A percentile compares a stretch with the other conserved stretches of the same genome.
phyloP scores from a whole-genome alignment of 2,329 filamentous ascomycete species.

The Botryosphaeria agaves region DNA sequence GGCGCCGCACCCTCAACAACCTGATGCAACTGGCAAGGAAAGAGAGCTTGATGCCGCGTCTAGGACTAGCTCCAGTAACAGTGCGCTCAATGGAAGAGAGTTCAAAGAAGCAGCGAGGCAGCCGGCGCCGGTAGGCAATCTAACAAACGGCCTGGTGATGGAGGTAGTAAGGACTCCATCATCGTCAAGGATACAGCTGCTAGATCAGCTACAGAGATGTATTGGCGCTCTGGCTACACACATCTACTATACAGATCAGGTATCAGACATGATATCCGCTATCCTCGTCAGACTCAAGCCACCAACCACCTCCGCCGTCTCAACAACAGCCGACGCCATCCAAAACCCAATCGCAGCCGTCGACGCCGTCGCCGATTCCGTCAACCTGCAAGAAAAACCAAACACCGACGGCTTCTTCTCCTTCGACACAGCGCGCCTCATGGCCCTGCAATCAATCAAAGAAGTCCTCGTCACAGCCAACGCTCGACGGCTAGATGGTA shows the following conservation, averaged over 20 bases:
- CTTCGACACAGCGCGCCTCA: constrained; percentile 41
- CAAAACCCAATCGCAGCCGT: constrained; percentile 32
- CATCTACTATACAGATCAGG: constrained; percentile 92
- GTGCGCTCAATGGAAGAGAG: constrained; percentile 2
- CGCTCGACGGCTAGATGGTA: constrained; percentile 31
- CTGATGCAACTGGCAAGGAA: constrained; percentile 9
- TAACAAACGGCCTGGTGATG: constrained; percentile 13
- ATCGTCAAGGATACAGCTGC: constrained; percentile 39
- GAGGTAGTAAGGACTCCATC: constrained; percentile 32
- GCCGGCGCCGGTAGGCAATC: neutral
- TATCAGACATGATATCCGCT: constrained; percentile 79
- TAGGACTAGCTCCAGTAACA: neutral
- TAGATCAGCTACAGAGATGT: constrained; percentile 58
- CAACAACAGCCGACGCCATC: constrained; percentile 28
- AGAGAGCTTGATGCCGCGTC: constrained; percentile 1
- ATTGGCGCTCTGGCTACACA: constrained; percentile 88
- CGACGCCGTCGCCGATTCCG: constrained; percentile 28
- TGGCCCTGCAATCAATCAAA: constrained; percentile 63
- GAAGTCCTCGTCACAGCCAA: constrained; percentile 72
- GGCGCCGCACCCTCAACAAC: constrained; percentile 20
- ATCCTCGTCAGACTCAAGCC: constrained; percentile 68
- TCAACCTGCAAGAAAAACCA: constrained; percentile 33
- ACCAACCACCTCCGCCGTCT: constrained; percentile 23
- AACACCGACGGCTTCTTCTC: constrained; percentile 43
- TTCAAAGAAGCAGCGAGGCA: no score